These are phyloP conservation scores for Trichoderma sp. DNA, from an alignment of 2,329 filamentous ascomycete species.

Conservation along the genomic window DNA sequence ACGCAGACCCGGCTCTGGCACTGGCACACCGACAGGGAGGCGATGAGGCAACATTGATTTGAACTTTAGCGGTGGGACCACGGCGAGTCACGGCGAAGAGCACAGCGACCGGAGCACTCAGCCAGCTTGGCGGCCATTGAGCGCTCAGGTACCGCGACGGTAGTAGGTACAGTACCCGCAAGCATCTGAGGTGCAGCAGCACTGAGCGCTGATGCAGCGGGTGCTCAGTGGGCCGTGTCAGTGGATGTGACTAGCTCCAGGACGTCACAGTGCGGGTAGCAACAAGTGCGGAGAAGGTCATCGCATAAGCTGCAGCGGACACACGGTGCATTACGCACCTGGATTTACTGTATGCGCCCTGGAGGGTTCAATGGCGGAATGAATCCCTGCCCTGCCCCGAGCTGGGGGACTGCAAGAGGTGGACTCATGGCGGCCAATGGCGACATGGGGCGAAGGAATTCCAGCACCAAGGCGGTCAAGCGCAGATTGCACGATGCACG, in stretches of 20 bases:
- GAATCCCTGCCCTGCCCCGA: background rate
- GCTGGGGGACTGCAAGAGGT: background rate
- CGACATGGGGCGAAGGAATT: background rate
- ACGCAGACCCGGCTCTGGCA: constrained; percentile 4
- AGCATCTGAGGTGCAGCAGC: constrained; percentile 2
- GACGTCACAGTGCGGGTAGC: background rate
- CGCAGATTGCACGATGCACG: constrained; percentile 1
- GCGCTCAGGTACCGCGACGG: constrained; percentile 1
- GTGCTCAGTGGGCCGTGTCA: background rate
- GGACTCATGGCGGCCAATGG: background rate
- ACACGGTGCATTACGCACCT: background rate
- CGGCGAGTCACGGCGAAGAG: background rate
- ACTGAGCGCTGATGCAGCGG: background rate
- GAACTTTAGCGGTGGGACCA: background rate
- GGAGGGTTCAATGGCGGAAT: constrained; percentile 2
- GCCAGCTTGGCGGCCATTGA: background rate
- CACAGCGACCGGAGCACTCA: background rate
- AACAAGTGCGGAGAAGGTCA: background rate
- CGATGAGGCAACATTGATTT: constrained; percentile 2
- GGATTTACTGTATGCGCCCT: constrained; percentile 1
- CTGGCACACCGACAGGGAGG: constrained; percentile 13
- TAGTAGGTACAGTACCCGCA: constrained; percentile 16
- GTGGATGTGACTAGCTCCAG: background rate
- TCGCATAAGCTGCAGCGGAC: background rate
- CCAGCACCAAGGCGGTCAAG: constrained; percentile 1